Evolutionary conservation across 2,329 filamentous ascomycete species (phyloP), one percentile per base, ranked within the genome.

Genomic region (Phyllosticta paracitricarpa): DNA sequence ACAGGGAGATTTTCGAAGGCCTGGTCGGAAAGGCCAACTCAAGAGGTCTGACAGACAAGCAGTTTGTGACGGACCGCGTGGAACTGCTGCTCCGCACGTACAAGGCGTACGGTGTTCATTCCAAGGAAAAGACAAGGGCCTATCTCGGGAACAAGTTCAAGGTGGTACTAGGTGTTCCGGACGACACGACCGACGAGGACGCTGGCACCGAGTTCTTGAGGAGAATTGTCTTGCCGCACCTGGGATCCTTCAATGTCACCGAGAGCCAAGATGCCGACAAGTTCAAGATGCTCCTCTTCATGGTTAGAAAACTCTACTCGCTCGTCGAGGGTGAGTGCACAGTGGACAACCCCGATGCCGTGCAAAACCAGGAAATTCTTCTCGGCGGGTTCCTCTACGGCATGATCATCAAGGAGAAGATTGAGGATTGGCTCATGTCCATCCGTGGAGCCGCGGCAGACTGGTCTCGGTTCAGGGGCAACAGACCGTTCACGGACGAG

Each of bases 1-100:
- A 99, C 71, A 85, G 91, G 62, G 92, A 97, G 71, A 94, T 99
- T 54, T 97, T 95, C 63, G 92, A 97, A 75, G 89, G 89, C n/a
- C 78, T 99, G 58, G 87, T 97, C 55, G 93, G 93, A 48, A 80
- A 84, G 28, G 82, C 85, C 63, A 85, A 84, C 30, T 92, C 89
- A 30, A 88, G 91, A 71, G 89, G 89, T 7, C 81, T 89, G 40
- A 82, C 89, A 61, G 94, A 95, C 72, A 96, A 93, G 69, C 78
- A 81, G 12, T 97, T 97, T 77, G 84, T 97, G 65, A 96, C 91
- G 5, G 92, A 97, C 77, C 89, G 94, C 66, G 89, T 97, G 30
- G 94, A 99, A 78, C 79, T 97, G 62, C 79, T 99, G 57, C 78
- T 99, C 66, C 85, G 94, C 67, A 96, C 92, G 35, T 99, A 96